Percentiles rank a stretch among this genome's conserved stretches.
phyloP scores from a whole-genome alignment of 2,329 filamentous ascomycete genomes.

The Nothopassalora personata region DNA sequence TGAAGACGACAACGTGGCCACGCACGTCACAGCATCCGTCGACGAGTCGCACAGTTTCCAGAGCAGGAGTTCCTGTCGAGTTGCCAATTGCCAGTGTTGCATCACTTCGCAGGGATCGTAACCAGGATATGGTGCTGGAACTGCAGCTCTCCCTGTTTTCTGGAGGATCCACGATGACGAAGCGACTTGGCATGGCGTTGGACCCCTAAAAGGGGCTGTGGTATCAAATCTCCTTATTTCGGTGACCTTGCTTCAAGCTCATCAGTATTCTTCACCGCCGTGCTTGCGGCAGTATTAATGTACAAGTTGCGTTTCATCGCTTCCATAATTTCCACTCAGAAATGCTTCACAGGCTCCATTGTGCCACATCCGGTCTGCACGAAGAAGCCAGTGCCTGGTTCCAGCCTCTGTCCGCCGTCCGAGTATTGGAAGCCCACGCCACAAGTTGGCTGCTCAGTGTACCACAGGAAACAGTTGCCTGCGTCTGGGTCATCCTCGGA shows the following conservation, averaged over 20 bases:
- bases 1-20: conserved; percentile 2
- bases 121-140: conserved; percentile 13
- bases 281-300: background rate
- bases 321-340: conserved; percentile 3
- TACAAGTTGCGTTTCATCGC: conserved; percentile 1
- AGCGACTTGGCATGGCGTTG: conserved; percentile 6
- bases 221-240: background rate
- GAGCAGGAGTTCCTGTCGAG: background rate
- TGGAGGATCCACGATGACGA: background rate
- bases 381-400: conserved; percentile 20
- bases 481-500: conserved; percentile 24
- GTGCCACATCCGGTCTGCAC: conserved; percentile 25
- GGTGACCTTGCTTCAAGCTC: background rate
- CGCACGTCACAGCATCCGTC: conserved; percentile 8
- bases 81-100: conserved; percentile 1
- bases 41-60: background rate
- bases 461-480: conserved; percentile 27
- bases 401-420: conserved; percentile 17
- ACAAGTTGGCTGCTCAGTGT: conserved; percentile 20
- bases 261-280: background rate
- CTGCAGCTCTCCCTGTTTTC: conserved; percentile 1
- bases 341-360: conserved; percentile 13
- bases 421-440: conserved; percentile 24
- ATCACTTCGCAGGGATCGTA: conserved; percentile 16
- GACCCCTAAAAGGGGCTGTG: background rate